A percentile compares a stretch with the other conserved stretches of the same genome.
These are phyloP conservation scores for Aspergillus hancockii DNA, from an alignment of 495 filamentous ascomycete species.

Conservation along the genomic window DNA sequence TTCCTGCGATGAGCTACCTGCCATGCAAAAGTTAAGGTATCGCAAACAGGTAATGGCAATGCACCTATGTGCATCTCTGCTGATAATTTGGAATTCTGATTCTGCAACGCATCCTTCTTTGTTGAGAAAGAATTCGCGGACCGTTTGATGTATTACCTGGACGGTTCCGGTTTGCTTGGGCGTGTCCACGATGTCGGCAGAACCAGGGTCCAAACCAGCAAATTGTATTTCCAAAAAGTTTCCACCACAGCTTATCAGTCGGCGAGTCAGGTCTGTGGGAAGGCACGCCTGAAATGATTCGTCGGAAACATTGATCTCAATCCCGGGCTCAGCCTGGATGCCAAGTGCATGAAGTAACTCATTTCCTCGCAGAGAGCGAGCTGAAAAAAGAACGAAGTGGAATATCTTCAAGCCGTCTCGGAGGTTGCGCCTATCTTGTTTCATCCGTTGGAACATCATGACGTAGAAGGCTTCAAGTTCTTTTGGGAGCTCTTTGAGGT, in stretches of 20 bases:
- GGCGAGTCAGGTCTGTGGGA: neutral
- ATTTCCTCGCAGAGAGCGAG: neutral
- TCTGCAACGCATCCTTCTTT: neutral
- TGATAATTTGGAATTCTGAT: constrained; percentile 1
- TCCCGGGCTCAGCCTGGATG: neutral
- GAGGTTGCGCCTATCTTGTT: neutral
- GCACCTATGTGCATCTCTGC: neutral
- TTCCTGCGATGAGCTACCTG: no score
- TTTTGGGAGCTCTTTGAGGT: constrained; percentile 3
- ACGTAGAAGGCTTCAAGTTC: constrained; percentile 11
- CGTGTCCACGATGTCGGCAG: neutral
- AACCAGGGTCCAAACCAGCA: neutral
- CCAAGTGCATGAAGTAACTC: constrained; percentile 11
- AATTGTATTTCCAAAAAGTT: constrained; percentile 10
- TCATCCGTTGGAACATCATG: constrained; percentile 6
- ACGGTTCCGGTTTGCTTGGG: neutral
- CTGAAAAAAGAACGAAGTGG: constrained; percentile 8
- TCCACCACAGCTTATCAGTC: constrained; percentile 8
- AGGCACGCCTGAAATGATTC: constrained; percentile 2
- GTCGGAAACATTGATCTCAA: neutral
- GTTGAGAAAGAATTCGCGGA: constrained; percentile 13
- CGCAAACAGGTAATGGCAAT: constrained; percentile 3
- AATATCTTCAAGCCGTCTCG: constrained; percentile 7
- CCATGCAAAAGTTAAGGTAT: neutral
- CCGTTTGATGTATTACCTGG: constrained; percentile 16